Base-by-base conservation (phyloP, 805 yeast species). In the Starmerella scarabaei region DNA sequence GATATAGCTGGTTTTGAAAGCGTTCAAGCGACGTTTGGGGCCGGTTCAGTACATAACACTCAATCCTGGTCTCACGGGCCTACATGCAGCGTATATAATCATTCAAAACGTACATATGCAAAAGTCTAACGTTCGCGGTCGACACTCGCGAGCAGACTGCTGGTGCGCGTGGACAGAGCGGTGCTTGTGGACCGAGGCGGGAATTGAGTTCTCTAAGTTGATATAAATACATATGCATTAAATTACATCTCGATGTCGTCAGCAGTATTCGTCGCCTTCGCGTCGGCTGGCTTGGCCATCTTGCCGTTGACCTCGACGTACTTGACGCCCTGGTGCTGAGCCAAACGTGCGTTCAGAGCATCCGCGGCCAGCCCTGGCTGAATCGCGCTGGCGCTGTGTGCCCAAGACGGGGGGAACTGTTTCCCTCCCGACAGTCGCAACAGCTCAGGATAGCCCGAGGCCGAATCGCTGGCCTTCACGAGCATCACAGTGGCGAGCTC, bases 401-500 rank as follows among this genome's bases (percentile, higher is more conserved):
- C 79, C 91, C 93, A 91, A 52, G 95, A 86, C 44, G 71, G 69
- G 38, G 76, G 69, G 20, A 77, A 67, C 52, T 69, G 67, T 29
- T 66, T 59, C 35, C 94, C 94, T 35, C 96, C 96, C 21, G 88
- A 73, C 48, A 88, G 68, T 57, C 94, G 72, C 41, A 86, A 60
- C 15, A 80, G 64, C 58, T 81, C 91, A 11, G 59, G 59, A 41
- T 55, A 53, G 5, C 63, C 59, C 34, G 67, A 60, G 18, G 64
- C 60, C 3, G 64, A 53, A 41, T 51, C 47, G 19, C 40, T 44
- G 20, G 61, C 60, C 30, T 64, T 65, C 37, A 73, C 63, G 40
- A 84, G 63, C 24, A 78, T 68, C 36, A 91, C 73, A 4, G 97
- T 85, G 33, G 81, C 65, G 46, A 76, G 68, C 60, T 81, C 93